These are phyloP conservation scores for Phyllosticta paracitricarpa DNA, from an alignment of 2,329 filamentous ascomycete species.

Conservation along the genomic window DNA sequence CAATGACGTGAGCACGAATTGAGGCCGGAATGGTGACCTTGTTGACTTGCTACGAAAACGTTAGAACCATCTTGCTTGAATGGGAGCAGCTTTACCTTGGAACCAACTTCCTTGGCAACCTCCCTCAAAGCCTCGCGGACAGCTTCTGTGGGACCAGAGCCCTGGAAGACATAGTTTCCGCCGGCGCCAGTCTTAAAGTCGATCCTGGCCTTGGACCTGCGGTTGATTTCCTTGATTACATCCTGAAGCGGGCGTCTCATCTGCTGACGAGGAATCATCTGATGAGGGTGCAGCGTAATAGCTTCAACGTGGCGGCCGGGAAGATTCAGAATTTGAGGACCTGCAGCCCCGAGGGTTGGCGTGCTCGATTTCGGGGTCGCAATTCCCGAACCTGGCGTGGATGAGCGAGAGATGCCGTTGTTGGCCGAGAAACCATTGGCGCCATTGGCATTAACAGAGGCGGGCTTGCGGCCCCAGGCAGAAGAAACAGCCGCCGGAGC, in stretches of 20 bases:
- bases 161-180: constrained; percentile 71
- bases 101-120: constrained; percentile 76
- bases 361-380: constrained; percentile 38
- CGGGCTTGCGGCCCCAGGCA: constrained; percentile 66
- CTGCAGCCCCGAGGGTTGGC: constrained; percentile 25
- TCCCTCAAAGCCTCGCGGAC: constrained; percentile 85
- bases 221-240: constrained; percentile 84
- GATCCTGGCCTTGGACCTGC: constrained; percentile 77
- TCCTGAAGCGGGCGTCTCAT: constrained; percentile 79
- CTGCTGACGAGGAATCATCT: constrained; percentile 66
- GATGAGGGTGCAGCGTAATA: constrained; percentile 61
- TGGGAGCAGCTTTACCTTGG: constrained; percentile 54
- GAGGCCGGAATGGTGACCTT: constrained; percentile 75
- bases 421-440: constrained; percentile 44
- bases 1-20: constrained; percentile 82
- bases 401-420: constrained; percentile 45
- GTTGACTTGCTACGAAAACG: constrained; percentile 46
- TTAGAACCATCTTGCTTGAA: background rate
- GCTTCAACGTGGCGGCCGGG: constrained; percentile 75
- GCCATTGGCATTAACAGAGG: constrained; percentile 36
- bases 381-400: constrained; percentile 53
- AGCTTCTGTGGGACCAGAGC: constrained; percentile 70
- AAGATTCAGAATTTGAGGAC: constrained; percentile 57
- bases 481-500: constrained; percentile 52
- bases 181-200: constrained; percentile 64